phyloP scores from a whole-genome alignment of 2,329 filamentous ascomycete species.

The Exophiala viscosa region DNA sequence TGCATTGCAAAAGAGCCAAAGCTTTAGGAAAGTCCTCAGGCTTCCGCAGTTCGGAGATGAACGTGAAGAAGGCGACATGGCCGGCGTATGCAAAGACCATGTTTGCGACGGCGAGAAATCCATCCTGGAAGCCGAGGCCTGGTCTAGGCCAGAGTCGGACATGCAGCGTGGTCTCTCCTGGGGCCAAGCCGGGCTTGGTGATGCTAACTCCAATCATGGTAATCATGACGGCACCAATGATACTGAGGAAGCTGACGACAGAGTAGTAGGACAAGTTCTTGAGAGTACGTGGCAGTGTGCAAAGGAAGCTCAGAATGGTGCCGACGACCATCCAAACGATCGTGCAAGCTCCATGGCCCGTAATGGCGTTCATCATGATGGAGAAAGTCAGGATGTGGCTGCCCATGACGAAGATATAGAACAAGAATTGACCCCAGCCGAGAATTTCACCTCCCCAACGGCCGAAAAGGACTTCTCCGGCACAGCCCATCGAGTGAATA shows the following conservation, averaged over 20 bases:
- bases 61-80: slow-evolving; percentile 65
- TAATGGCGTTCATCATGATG: slow-evolving; percentile 65
- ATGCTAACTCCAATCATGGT: slow-evolving; percentile 65
- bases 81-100: slow-evolving; percentile 67
- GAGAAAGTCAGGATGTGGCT: slow-evolving; percentile 68
- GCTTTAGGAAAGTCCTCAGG: slow-evolving; percentile 61
- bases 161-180: slow-evolving; percentile 69
- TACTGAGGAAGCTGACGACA: slow-evolving; percentile 61
- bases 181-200: slow-evolving; percentile 37
- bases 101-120: slow-evolving; percentile 61
- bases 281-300: slow-evolving; percentile 60
- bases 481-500: slow-evolving; percentile 65
- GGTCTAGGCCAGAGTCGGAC: slow-evolving; percentile 37
- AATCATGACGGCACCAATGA: slow-evolving; percentile 60
- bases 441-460: slow-evolving; percentile 59
- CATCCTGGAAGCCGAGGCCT: slow-evolving; percentile 50
- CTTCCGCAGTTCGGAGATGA: slow-evolving; percentile 62
- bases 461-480: slow-evolving; percentile 55
- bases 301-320: slow-evolving; percentile 54
- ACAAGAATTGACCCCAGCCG: slow-evolving; percentile 58
- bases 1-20: slow-evolving; percentile 58
- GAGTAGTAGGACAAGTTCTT: slow-evolving; percentile 61
- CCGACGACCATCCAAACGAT: slow-evolving; percentile 61
- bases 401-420: slow-evolving; percentile 66
- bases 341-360: slow-evolving; percentile 59